A percentile compares a stretch with the other conserved stretches of the same genome.
Evolutionary conservation across 2,329 filamentous ascomycete genomes (phyloP).

Genomic region (Epichloe festucae): DNA sequence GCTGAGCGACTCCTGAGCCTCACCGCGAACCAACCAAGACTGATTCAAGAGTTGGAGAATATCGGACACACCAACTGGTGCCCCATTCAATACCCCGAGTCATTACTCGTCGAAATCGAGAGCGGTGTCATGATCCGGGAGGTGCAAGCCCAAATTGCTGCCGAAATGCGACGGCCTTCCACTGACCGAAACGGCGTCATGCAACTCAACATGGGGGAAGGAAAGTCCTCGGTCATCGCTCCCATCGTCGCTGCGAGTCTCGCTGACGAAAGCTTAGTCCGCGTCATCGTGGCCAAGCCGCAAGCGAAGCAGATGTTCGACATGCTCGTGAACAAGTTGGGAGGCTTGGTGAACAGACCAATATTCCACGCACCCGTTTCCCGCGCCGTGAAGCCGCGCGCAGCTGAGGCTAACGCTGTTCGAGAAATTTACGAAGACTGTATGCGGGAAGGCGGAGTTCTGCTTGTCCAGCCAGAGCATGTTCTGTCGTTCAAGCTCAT

Average conservation of each 20-base stretch:
- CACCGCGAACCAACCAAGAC: conserved; percentile 13
- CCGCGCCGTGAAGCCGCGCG: conserved; percentile 26
- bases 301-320: conserved; percentile 39
- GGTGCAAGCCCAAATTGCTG: conserved; percentile 45
- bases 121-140: conserved; percentile 46
- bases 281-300: conserved; percentile 49
- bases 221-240: conserved; percentile 57
- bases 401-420: conserved; percentile 22
- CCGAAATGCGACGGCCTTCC: conserved; percentile 35
- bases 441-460: conserved; percentile 34
- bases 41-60: conserved; percentile 33
- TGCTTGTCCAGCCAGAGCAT: conserved; percentile 52
- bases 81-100: conserved; percentile 40
- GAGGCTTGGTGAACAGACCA: conserved; percentile 39
- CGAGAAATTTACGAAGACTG: conserved; percentile 30
- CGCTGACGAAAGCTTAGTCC: conserved; percentile 37
- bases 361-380: conserved; percentile 49
- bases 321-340: conserved; percentile 24
- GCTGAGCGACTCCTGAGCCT: conserved; percentile 25
- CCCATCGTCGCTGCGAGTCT: conserved; percentile 46
- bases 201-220: conserved; percentile 58
- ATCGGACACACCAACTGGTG: conserved; percentile 44
- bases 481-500: conserved; percentile 51
- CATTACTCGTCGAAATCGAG: conserved; percentile 51
- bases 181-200: conserved; percentile 36